Conservation (phyloP, 495 filamentous ascomycete genomes). For the Talaromyces stipitatus region DNA sequence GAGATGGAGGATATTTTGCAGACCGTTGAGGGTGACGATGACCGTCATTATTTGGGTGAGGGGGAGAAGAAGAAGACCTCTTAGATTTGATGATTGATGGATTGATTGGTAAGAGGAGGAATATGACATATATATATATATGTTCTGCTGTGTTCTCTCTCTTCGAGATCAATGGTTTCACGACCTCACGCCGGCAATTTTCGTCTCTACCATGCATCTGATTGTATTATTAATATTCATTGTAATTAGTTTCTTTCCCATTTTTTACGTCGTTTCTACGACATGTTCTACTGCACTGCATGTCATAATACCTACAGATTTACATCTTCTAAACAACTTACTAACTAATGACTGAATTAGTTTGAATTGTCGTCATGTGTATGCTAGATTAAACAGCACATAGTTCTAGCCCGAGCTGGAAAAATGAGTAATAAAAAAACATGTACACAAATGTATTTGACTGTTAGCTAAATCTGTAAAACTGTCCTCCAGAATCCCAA, state of each 20-base stretch:
- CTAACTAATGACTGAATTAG: background rate
- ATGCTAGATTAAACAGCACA: too few relatives aligned
- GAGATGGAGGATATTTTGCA: constrained; percentile 84
- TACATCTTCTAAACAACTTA: background rate
- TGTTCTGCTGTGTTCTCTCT: background rate
- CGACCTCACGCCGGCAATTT: background rate
- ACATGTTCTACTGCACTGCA: background rate
- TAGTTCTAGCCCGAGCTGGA: too few relatives aligned
- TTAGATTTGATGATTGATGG: background rate
- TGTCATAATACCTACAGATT: background rate
- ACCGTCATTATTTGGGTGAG: constrained; percentile 56
- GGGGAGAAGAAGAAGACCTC: constrained; percentile 34
- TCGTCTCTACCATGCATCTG: background rate
- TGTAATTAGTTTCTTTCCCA: background rate
- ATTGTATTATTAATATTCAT: background rate
- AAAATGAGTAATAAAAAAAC: background rate
- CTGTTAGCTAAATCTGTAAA: background rate
- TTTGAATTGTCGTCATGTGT: too few relatives aligned
- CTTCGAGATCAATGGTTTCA: background rate
- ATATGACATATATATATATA: background rate
- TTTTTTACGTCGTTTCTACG: background rate
- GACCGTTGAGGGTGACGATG: constrained; percentile 83
- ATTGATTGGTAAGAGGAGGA: background rate
- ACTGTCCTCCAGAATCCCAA: background rate
- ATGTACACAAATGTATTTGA: background rate